Evolutionary conservation across 2,329 filamentous ascomycete genomes (phyloP).

Genomic region (Hypoxylon sp.): DNA sequence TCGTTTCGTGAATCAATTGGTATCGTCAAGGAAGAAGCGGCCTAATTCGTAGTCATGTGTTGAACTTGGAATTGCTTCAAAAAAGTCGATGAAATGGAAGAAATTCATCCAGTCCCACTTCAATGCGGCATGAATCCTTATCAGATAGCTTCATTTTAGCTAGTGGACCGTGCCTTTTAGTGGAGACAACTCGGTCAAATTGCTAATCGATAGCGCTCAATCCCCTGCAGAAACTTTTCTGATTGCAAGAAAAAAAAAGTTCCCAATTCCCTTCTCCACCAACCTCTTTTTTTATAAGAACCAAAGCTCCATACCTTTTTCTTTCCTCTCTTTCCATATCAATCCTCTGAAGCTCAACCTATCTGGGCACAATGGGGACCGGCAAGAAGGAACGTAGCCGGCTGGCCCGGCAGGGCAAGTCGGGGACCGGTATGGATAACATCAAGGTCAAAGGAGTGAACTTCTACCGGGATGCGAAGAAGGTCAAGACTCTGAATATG

Average conservation of each 20-base stretch:
- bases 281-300: constrained; percentile 14
- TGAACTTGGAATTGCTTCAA: constrained; percentile 6
- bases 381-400: constrained; percentile 90
- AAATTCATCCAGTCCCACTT: constrained; percentile 30
- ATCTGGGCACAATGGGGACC: constrained; percentile 72
- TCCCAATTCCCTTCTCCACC: constrained; percentile 7
- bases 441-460: constrained; percentile 96
- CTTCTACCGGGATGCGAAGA: constrained; percentile 92
- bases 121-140: background rate
- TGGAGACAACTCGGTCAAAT: constrained; percentile 16
- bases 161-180: constrained; percentile 21
- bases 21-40: constrained; percentile 1
- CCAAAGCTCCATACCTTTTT: too few species aligned
- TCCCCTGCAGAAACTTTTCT: constrained; percentile 7
- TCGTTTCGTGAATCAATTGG: background rate
- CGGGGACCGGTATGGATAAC: constrained; percentile 86
- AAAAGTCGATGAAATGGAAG: constrained; percentile 28
- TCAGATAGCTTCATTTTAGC: background rate
- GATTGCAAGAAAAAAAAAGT: constrained; percentile 26
- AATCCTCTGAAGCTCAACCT: constrained; percentile 44
- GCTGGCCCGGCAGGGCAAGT: constrained; percentile 85
- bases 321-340: constrained; percentile 5
- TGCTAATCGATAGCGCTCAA: constrained; percentile 10
- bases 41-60: constrained; percentile 1
- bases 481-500: constrained; percentile 88